Base-by-base conservation (phyloP, 768 basidiomycete genomes). In the Rickenella mellea region DNA sequence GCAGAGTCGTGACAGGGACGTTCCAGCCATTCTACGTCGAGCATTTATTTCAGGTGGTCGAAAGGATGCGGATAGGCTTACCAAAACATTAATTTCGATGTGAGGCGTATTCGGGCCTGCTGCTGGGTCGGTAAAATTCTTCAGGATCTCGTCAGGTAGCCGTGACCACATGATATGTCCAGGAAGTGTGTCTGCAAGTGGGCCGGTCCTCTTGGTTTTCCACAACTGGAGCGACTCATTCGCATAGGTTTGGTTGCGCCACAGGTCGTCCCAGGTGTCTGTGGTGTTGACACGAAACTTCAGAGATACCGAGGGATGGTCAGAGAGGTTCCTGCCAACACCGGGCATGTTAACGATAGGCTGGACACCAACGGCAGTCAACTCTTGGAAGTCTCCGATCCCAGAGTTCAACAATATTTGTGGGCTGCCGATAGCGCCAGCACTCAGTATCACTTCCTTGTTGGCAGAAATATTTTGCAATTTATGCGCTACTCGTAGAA, bases 311-410 rank as follows among this genome's bases (percentile, higher is more conserved):
- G 40, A 27, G 9, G 43, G 28, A 30, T 52, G 49, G 24, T 69
- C 66, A 37, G 65, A 57, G 10, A 71, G 51, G 50, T 69, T 65
- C 40, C 60, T 55, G 8, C 69, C 70, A 30, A 71, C 69, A n/a
- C 55, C 59, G 2, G 66, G 64, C 1, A 68, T 53, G 42, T 70
- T 61, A 20, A 67, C 46, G 20, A 60, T 29, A 5, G 61, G 19
- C 25, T 51, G 39, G 42, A 64, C 61, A 6, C 57, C 57, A 25
- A 55, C 39, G 17, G 51, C 15, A 7, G 29, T 27, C 2, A 65
- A 53, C 3, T 59, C 55, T 2, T 46, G 31, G 4, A 28, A 12
- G 41, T 63, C 56, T 10, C 63, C 62, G 40, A 65, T 64, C 9
- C 63, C 63, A 4, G 63, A 65, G 14, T 62, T 55, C 60, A 59